Percentiles rank a stretch among this genome's conserved stretches.
These are phyloP conservation scores for Calocybe gangraenosa DNA, from an alignment of 768 basidiomycete species.

Conservation along the genomic window DNA sequence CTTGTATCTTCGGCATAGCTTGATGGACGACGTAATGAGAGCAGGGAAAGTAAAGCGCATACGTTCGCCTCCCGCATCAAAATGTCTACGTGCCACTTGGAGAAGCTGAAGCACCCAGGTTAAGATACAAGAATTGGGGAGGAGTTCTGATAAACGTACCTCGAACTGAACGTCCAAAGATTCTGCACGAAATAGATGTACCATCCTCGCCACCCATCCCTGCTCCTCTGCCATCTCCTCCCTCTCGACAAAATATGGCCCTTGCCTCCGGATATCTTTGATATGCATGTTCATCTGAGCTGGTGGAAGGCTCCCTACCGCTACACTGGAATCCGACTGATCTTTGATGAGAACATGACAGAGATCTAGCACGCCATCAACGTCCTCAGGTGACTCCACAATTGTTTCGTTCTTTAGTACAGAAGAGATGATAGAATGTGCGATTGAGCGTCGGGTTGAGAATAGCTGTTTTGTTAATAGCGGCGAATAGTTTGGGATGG, in stretches of 20 bases:
- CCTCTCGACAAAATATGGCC: slow-evolving; percentile 60
- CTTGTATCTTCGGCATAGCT: slow-evolving; percentile 90
- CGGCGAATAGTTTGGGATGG: slow-evolving; percentile 84
- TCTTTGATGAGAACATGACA: slow-evolving; percentile 92
- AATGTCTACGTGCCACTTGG: slow-evolving; percentile 86
- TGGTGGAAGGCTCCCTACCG: slow-evolving; percentile 24
- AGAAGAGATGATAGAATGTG: slow-evolving; percentile 90
- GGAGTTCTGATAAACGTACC: slow-evolving; percentile 40
- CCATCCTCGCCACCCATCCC: slow-evolving; percentile 98
- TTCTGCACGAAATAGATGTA: slow-evolving; percentile 90
- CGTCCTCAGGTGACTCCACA: slow-evolving; percentile 91
- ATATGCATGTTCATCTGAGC: slow-evolving; percentile 28
- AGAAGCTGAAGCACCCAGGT: slow-evolving; percentile 53
- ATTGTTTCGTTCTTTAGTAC: slow-evolving; percentile 97
- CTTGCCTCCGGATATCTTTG: slow-evolving; percentile 52
- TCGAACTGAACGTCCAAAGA: slow-evolving; percentile 87
- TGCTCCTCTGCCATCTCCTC: slow-evolving; percentile 98
- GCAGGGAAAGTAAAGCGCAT: slow-evolving; percentile 98
- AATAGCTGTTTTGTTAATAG: slow-evolving; percentile 85
- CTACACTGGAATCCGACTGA: slow-evolving; percentile 51
- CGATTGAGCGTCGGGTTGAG: slow-evolving; percentile 85
- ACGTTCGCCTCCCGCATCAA: slow-evolving; percentile 87
- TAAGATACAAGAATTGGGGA: neutral
- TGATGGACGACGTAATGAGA: slow-evolving; percentile 89
- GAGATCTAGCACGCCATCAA: slow-evolving; percentile 87